Base-by-base conservation (phyloP, 257 asterid species). In the Solanum chilense region DNA sequence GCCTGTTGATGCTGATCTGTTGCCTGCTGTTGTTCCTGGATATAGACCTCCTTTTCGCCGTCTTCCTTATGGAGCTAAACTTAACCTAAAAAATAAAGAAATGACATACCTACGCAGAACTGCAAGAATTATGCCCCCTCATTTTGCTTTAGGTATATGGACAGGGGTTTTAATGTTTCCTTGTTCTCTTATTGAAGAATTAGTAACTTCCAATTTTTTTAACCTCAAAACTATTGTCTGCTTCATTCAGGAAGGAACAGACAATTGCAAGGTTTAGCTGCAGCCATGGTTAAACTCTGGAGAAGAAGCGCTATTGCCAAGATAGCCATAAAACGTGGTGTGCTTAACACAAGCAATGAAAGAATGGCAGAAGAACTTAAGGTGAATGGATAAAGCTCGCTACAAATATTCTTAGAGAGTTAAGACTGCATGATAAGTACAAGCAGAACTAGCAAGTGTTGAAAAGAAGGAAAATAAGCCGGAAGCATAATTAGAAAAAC, bases 281-380 rank as follows among this genome's bases (percentile, higher is more conserved):
- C 70, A 87, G 98, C 98, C 25, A 95, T 96, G 94, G 97, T 91
- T 90, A 96, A 95, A 90, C 90, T 96, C 60, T 96, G 99, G 99
- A 94, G 94, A 86, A 94, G 89, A 88, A 90, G 97, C 84, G 93
- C 98, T 77, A 88, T 96, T 74, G 99, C 94, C 12, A 95, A 95
- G 90, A 95, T 96, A 87, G 99, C 95, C 86, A 95, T 96, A 89
- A 96, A 96, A 86, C 99, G 96, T 27, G 98, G 99, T 86, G 98
- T 96, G 83, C 91, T 69, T 29, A 97, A 97, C 88, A 95, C 98
- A 66, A 87, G 86, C 89, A 97, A 94, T 60, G 98, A 97, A 88
- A 93, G 96, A 92, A 97, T 97, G 98, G 98, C 98, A 8, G 97
- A 95, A 92, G 98, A 95, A 90, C 98, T 97, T 90, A 97, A 94